Conservation (phyloP, 139 green algal species). For the Chlamydomonas sphaeroides region DNA sequence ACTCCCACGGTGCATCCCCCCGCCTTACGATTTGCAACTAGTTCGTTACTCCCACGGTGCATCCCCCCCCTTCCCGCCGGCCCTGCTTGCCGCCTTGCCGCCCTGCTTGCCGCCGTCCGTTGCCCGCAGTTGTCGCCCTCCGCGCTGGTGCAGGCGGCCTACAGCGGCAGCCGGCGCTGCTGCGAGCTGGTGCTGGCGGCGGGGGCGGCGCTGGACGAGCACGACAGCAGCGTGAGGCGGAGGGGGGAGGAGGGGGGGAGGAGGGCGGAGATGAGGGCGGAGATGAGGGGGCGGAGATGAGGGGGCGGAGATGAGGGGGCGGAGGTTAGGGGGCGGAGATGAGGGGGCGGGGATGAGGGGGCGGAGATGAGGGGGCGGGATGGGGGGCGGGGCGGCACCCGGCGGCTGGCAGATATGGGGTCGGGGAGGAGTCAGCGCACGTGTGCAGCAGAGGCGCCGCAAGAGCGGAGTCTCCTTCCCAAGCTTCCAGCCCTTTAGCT, state of each 20-base stretch:
- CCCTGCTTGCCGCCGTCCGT: background rate
- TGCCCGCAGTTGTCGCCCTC: background rate
- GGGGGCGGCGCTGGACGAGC: conserved; percentile 16
- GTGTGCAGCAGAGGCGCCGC: no score
- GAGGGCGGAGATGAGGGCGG: background rate
- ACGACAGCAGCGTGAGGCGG: background rate
- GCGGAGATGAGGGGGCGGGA: background rate
- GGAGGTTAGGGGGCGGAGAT: no score
- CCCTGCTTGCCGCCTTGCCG: background rate
- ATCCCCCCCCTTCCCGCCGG: background rate
- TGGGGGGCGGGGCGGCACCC: no score
- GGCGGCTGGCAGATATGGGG: no score
- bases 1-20: no score
- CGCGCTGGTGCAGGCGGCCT: conserved; percentile 15
- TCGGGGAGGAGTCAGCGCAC: no score
- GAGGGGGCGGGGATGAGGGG: background rate
- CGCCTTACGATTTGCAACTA: no score
- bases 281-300: no score
- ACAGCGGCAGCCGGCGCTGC: conserved; percentile 5
- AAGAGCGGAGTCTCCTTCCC: no score
- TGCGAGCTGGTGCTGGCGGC: conserved; percentile 19
- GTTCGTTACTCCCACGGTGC: no score
- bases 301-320: no score
- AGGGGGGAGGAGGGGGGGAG: background rate
- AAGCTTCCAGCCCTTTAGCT: no score